Percentiles rank a stretch among this genome's conserved stretches.
Conservation (phyloP, 1,284 basidiomycete species). For the Fomes fomentarius region DNA sequence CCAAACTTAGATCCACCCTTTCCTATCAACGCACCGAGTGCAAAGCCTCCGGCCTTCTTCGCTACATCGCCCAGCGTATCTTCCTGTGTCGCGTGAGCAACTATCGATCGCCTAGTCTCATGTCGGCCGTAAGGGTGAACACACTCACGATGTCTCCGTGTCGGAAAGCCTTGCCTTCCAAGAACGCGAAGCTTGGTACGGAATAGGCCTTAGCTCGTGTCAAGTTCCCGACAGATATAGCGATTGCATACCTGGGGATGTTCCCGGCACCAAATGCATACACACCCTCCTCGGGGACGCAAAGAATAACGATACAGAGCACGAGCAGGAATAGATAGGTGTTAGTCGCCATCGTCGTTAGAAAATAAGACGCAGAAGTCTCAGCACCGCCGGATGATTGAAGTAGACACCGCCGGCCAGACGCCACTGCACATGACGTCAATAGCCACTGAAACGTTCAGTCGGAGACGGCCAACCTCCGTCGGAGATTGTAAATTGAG, state of each 20-base stretch:
- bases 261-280: slow-evolving; percentile 79
- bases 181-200: slow-evolving; percentile 62
- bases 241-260: slow-evolving; percentile 63
- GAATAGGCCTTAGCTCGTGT: slow-evolving; percentile 4
- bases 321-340: slow-evolving; percentile 47
- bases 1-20: slow-evolving; percentile 72
- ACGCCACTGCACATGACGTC: slow-evolving; percentile 19
- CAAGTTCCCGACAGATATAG: not conserved
- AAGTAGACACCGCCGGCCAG: not conserved
- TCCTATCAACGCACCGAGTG: slow-evolving; percentile 60
- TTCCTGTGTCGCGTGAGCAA: slow-evolving; percentile 48
- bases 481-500: slow-evolving; percentile 17
- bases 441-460: too few relatives aligned
- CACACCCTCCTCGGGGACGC: slow-evolving; percentile 58
- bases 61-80: slow-evolving; percentile 66
- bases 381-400: slow-evolving; percentile 1
- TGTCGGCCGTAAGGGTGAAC: slow-evolving; percentile 9
- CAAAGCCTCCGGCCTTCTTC: slow-evolving; percentile 68
- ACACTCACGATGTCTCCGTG: slow-evolving; percentile 88
- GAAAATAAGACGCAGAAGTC: slow-evolving; percentile 2
- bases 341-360: slow-evolving; percentile 26
- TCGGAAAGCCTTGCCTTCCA: slow-evolving; percentile 80
- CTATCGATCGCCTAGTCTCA: slow-evolving; percentile 4
- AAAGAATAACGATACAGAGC: slow-evolving; percentile 59
- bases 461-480: too few relatives aligned